Evolutionary conservation across 805 yeast genomes (phyloP).

Genomic region (Candida ascalaphidarum): DNA sequence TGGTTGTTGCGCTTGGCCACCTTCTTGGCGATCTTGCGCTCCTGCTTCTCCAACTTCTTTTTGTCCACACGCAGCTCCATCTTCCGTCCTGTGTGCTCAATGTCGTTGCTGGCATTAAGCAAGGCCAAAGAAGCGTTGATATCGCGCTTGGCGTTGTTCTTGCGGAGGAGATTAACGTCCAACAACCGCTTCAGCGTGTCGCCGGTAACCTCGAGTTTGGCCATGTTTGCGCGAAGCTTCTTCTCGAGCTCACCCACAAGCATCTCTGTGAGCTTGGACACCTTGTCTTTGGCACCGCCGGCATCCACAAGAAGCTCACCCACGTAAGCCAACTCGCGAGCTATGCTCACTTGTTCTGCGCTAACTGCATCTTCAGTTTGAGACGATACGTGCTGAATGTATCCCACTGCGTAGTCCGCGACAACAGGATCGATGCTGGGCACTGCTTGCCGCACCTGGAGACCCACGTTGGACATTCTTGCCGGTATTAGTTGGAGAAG

Average conservation of each 20-base stretch:
- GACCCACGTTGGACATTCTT: conserved; percentile 33
- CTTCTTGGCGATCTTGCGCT: conserved; percentile 93
- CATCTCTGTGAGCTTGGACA: conserved; percentile 37
- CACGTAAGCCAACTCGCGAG: conserved; percentile 61
- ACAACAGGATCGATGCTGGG: conserved; percentile 83
- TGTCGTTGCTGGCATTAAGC: conserved; percentile 71
- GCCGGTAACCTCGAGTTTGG: conserved; percentile 71
- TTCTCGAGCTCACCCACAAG: conserved; percentile 41
- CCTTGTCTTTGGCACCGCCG: conserved; percentile 62
- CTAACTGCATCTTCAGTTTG: conserved; percentile 77
- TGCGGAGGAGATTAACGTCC: conserved; percentile 59
- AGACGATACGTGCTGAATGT: conserved; percentile 71
- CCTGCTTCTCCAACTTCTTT: conserved; percentile 95
- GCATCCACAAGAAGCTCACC: conserved; percentile 64
- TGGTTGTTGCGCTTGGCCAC: conserved; percentile 84
- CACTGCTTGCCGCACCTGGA: conserved; percentile 76
- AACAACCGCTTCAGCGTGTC: conserved; percentile 83
- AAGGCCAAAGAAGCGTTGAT: conserved; percentile 68
- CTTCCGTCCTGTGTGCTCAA: conserved; percentile 85
- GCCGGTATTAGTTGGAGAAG: too few relatives aligned
- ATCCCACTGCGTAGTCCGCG: conserved; percentile 85
- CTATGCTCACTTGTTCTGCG: conserved; percentile 61
- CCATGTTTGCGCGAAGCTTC: conserved; percentile 57
- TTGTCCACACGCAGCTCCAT: conserved; percentile 93
- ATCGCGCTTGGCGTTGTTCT: conserved; percentile 57